phyloP scores from a whole-genome alignment of 2,329 filamentous ascomycete species.

The Cladosporium sp. region DNA sequence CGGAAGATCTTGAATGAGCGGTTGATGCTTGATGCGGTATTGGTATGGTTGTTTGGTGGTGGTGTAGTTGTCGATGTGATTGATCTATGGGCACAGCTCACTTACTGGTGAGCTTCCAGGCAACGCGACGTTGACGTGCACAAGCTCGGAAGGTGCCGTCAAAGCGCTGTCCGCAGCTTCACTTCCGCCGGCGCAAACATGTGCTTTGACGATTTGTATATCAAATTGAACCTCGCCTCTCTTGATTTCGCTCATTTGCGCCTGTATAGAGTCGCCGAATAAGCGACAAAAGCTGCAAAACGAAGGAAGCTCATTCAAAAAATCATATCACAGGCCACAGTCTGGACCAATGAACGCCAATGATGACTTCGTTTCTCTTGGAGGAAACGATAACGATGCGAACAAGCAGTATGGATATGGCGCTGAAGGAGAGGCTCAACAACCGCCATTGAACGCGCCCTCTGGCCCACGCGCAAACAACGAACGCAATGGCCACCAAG shows the following conservation, averaged over 20 bases:
- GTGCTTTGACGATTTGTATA: constrained; percentile 13
- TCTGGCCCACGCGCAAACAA: constrained; percentile 10
- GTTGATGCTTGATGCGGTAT: neutral
- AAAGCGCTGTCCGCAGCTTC: constrained; percentile 9
- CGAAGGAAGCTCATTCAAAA: neutral
- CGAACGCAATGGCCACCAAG: constrained; percentile 3
- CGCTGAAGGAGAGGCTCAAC: neutral
- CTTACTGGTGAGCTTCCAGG: constrained; percentile 7
- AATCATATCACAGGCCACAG: neutral
- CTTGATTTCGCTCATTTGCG: neutral
- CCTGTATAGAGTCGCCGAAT: constrained; percentile 4
- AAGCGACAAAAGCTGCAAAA: neutral
- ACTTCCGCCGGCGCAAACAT: constrained; percentile 7
- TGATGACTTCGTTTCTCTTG: constrained; percentile 27
- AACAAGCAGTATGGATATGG: constrained; percentile 4
- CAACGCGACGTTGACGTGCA: constrained; percentile 13
- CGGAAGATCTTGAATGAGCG: neutral
- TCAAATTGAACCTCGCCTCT: neutral
- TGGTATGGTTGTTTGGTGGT: neutral
- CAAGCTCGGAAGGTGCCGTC: constrained; percentile 5
- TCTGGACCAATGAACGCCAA: constrained; percentile 1
- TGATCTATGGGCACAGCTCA: constrained; percentile 6
- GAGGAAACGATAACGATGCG: constrained; percentile 17
- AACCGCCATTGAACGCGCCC: constrained; percentile 11
- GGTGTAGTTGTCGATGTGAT: constrained; percentile 4